Evolutionary conservation across 768 basidiomycete species (phyloP).

Genomic region (Boletus speciosus): DNA sequence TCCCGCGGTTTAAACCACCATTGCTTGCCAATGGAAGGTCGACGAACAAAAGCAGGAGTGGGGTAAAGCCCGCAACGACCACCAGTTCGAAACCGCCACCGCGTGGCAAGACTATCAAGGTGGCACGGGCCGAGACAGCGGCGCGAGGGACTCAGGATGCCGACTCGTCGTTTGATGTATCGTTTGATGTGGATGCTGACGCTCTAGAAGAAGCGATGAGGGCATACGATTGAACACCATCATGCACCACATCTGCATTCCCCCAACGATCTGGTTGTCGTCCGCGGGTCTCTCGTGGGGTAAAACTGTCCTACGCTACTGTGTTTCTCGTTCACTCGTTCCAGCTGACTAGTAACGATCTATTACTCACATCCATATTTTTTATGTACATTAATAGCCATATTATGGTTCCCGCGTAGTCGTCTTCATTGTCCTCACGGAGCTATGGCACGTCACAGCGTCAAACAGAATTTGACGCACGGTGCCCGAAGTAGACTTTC

Average conservation of each 20-base stretch:
- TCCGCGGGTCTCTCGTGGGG: background rate
- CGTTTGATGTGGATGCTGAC: constrained; percentile 29
- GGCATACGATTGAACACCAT: constrained; percentile 23
- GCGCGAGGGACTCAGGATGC: constrained; percentile 11
- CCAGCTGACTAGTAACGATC: background rate
- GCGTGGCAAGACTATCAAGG: background rate
- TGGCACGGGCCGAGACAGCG: background rate
- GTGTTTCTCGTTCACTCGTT: background rate
- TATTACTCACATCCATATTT: constrained; percentile 3
- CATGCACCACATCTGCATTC: background rate
- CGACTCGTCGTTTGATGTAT: constrained; percentile 33
- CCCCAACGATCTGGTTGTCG: background rate
- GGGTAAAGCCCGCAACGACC: background rate
- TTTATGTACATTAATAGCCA: background rate
- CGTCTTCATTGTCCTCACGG: background rate
- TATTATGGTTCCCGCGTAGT: background rate
- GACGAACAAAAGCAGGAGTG: background rate
- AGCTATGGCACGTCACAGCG: background rate
- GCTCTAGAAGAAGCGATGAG: constrained; percentile 32
- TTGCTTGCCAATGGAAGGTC: constrained; percentile 9
- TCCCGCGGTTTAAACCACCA: constrained; percentile 30
- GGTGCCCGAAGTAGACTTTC: too few relatives aligned
- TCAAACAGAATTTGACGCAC: background rate
- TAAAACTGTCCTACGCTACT: background rate
- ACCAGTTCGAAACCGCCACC: background rate